These are phyloP conservation scores for Geotrichum siamense DNA, from an alignment of 1,139 yeast species.

Conservation along the genomic window DNA sequence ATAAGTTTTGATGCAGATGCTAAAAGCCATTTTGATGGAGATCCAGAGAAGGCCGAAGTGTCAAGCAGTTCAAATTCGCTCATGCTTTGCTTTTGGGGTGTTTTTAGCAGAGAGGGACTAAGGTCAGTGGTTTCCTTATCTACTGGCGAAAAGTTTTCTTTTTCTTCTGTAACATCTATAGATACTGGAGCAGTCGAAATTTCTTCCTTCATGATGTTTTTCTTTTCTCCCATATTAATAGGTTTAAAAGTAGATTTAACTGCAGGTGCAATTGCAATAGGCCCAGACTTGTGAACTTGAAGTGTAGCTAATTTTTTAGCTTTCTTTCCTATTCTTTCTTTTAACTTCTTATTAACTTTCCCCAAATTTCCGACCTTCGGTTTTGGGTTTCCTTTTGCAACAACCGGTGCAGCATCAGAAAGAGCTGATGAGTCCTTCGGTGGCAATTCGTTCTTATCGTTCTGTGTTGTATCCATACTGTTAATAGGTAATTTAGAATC, in stretches of 20 bases:
- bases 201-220: not conserved
- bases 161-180: not conserved
- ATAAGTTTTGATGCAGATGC: conserved; percentile 8
- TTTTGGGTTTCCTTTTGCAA: not conserved
- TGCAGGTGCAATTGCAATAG: conserved; percentile 13
- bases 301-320: not conserved
- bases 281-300: not conserved
- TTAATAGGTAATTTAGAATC: not conserved
- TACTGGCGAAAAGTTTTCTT: conserved; percentile 9
- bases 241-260: conserved; percentile 5
- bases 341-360: not conserved
- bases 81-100: conserved; percentile 1
- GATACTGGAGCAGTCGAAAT: not conserved
- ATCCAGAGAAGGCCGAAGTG: conserved; percentile 12
- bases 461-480: not conserved
- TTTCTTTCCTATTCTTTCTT: not conserved
- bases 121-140: conserved; percentile 4
- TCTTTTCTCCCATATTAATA: conserved; percentile 5
- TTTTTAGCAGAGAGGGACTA: not conserved
- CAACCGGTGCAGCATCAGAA: not conserved
- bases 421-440: not conserved
- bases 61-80: conserved; percentile 13
- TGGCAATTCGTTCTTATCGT: not conserved
- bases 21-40: conserved; percentile 15
- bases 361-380: not conserved